A percentile compares a stretch with the other conserved stretches of the same genome.
Evolutionary conservation across 2,329 filamentous ascomycete species (phyloP).

Genomic region (Sarocladium brachiariae): DNA sequence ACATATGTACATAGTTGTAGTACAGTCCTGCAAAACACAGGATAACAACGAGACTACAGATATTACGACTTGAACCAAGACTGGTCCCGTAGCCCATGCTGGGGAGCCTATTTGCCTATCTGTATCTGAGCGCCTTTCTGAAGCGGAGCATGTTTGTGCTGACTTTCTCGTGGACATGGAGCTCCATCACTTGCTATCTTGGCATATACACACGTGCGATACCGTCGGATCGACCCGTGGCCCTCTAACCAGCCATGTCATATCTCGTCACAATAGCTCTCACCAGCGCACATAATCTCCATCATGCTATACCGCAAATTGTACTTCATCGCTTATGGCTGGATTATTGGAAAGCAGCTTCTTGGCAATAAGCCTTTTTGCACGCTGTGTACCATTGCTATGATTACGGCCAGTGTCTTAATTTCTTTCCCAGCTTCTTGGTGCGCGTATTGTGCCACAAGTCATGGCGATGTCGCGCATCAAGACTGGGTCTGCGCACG

Average conservation of each 20-base stretch:
- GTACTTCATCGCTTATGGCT: background rate
- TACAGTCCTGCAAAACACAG: constrained; percentile 1
- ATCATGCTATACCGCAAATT: background rate
- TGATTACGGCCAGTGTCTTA: no score
- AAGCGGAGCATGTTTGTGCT: constrained; percentile 1
- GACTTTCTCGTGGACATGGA: background rate
- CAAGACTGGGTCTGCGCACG: background rate
- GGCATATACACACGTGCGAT: background rate
- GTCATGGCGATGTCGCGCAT: background rate
- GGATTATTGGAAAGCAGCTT: background rate
- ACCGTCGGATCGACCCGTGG: background rate
- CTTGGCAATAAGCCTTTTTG: no score
- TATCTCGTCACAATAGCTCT: background rate
- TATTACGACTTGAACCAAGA: background rate
- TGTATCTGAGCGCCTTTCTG: no score
- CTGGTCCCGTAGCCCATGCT: background rate
- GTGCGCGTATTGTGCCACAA: background rate
- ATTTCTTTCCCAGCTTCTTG: no score
- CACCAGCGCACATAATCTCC: background rate
- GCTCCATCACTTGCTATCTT: background rate
- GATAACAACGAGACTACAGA: background rate
- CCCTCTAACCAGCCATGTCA: background rate
- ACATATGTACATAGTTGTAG: no score
- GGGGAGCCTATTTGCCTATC: no score
- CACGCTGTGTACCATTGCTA: no score